These are phyloP conservation scores for Backusella morwellensis DNA, from an alignment of 192 early-diverging fungal species.

Conservation along the genomic window DNA sequence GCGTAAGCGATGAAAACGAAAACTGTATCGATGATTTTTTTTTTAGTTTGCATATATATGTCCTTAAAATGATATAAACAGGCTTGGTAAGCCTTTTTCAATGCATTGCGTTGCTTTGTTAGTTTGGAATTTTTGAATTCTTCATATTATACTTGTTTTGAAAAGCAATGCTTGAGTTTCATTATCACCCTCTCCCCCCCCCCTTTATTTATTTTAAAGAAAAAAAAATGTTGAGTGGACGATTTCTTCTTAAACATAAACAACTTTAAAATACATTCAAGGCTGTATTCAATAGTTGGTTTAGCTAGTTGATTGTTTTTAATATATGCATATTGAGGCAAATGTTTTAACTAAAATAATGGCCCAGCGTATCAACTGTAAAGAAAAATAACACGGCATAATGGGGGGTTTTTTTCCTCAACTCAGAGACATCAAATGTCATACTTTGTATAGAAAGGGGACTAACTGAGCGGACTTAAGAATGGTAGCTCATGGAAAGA, in stretches of 20 bases:
- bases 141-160: background rate
- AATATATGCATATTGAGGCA: constrained; percentile 1
- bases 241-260: background rate
- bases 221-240: background rate
- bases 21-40: background rate
- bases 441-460: background rate
- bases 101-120: background rate
- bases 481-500: background rate
- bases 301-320: background rate
- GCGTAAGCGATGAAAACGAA: background rate
- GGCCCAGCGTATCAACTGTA: background rate
- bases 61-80: background rate
- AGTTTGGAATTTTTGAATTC: background rate
- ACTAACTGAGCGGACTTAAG: background rate
- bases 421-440: background rate
- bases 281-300: background rate
- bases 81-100: background rate
- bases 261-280: background rate
- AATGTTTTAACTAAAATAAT: background rate
- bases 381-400: background rate
- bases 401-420: background rate
- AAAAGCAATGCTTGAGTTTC: background rate
- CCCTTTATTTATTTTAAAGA: background rate
- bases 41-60: background rate
- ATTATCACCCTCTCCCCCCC: background rate